These are phyloP conservation scores for Dentiscutata heterogama DNA, from an alignment of 371 early-diverging fungal species.

Conservation along the genomic window DNA sequence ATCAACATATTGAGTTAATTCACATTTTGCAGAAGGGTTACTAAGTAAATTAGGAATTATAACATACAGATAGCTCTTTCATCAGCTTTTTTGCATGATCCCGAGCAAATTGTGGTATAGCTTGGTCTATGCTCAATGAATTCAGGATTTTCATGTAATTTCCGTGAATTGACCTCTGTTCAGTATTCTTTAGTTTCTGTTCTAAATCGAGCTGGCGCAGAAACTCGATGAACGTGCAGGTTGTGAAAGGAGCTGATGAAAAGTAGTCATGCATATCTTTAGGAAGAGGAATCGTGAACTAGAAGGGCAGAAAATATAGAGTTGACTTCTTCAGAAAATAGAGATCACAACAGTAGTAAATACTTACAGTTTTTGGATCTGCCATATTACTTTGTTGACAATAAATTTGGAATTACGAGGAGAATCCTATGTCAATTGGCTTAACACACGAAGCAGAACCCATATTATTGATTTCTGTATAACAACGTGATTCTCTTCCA, in stretches of 20 bases:
- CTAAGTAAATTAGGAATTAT: constrained; percentile 30
- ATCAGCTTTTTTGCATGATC: constrained; percentile 22
- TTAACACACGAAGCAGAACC: too few relatives aligned
- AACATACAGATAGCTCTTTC: constrained; percentile 14
- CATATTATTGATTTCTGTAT: too few relatives aligned
- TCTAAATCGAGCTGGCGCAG: constrained; percentile 9
- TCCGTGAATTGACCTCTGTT: neutral
- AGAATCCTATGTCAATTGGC: too few relatives aligned
- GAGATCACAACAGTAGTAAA: too few relatives aligned
- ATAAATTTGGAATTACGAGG: too few relatives aligned
- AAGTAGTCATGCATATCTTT: constrained; percentile 15
- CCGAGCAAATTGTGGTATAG: constrained; percentile 15
- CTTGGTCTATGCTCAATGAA: neutral
- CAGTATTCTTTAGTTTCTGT: constrained; percentile 13
- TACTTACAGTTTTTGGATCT: too few relatives aligned
- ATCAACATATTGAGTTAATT: constrained; percentile 17
- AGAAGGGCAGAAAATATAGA: constrained; percentile 28
- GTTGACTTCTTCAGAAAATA: neutral
- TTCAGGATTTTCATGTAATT: neutral
- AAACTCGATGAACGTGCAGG: constrained; percentile 23
- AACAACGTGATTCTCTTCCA: too few relatives aligned
- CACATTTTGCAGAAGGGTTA: constrained; percentile 1
- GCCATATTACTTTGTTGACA: too few relatives aligned
- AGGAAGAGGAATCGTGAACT: constrained; percentile 7
- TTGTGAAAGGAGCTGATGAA: constrained; percentile 19